Base-by-base conservation (phyloP, 202 grass and related monocot genomes). In the Hordeum pubiflorum region DNA sequence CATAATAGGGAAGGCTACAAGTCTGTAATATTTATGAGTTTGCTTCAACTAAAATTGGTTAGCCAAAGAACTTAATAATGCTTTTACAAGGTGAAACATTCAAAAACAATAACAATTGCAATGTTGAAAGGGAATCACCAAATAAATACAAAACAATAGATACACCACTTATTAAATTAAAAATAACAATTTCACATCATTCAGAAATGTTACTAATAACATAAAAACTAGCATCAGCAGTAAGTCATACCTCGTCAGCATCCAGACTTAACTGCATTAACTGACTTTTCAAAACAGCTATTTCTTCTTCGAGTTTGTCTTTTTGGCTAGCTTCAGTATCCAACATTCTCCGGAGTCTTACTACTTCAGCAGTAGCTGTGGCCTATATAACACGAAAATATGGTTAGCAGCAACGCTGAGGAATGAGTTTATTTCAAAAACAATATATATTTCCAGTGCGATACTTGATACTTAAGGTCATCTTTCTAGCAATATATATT, bases 221-320 rank as follows among this genome's bases (percentile, higher is more conserved):
- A 54, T 9, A 80, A 5, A 65, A 82, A 41, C 5, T 58, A 58
- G 40, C 77, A 79, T 69, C 38, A 4, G 36, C 52, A 81, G 13
- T 50, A 72, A 84, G 24, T 78, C 81, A 52, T 89, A 99, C 97
- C 91, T 97, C 97, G 72, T 99, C 91, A 32, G 97, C 93, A 87
- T 99, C 93, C 63, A 99, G 1, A 63, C 97, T 93, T 65, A 97
- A 78, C 80, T 99, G 97, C 82, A 99, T 73, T 82, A 99, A 86
- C 50, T 97, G 97, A 83, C 87, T 87, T 80, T 87, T 99, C 71
- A 99, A 80, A 85, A 82, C 59, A 68, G 86, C 69, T 79, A 99
- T 97, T 78, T 99, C 91, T 87, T 97, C 91, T 87, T 99, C 97
- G 17, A 99, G 89, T 78, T 92, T 99, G 39, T 92, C 87, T 64